A percentile compares a stretch with the other conserved stretches of the same genome.
phyloP scores from a whole-genome alignment of 2,329 filamentous ascomycete species.

The Penicillium sp. region DNA sequence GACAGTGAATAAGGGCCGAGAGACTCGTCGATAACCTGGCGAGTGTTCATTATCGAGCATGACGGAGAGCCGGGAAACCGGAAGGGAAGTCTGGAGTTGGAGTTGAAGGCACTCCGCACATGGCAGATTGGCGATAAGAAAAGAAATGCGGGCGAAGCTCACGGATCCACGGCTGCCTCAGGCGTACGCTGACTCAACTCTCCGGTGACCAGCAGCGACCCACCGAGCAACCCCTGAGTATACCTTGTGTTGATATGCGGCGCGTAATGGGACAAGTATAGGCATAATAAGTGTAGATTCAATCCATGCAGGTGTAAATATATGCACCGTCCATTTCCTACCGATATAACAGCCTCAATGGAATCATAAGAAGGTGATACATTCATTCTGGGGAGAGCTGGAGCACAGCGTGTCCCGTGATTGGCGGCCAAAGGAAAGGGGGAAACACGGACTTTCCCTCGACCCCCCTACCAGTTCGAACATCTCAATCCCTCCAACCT shows the following conservation, averaged over 20 bases:
- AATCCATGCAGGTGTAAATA: neutral
- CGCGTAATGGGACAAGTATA: neutral
- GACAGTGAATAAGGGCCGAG: constrained; percentile 74
- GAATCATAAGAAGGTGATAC: constrained; percentile 6
- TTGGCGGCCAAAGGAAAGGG: constrained; percentile 29
- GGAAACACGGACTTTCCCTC: constrained; percentile 30
- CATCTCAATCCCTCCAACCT: constrained; percentile 2
- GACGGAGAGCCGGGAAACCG: constrained; percentile 2
- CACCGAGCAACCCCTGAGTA: constrained; percentile 29
- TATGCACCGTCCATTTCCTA: neutral
- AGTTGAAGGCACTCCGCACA: neutral
- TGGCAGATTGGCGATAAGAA: constrained; percentile 23
- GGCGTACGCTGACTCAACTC: constrained; percentile 13
- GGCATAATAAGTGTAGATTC: neutral
- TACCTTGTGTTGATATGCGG: neutral
- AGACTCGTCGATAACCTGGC: constrained; percentile 77
- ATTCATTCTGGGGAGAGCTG: constrained; percentile 13
- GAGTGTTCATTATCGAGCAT: constrained; percentile 72
- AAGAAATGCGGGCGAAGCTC: constrained; percentile 23
- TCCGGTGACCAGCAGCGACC: constrained; percentile 27
- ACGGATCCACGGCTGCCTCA: constrained; percentile 17
- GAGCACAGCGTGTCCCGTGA: constrained; percentile 22
- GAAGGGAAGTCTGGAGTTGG: neutral
- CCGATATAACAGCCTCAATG: neutral
- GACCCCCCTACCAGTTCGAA: constrained; percentile 12